Percentiles rank a stretch among this genome's conserved stretches.
Conservation (phyloP, 768 basidiomycete genomes). For the Russula foetens region DNA sequence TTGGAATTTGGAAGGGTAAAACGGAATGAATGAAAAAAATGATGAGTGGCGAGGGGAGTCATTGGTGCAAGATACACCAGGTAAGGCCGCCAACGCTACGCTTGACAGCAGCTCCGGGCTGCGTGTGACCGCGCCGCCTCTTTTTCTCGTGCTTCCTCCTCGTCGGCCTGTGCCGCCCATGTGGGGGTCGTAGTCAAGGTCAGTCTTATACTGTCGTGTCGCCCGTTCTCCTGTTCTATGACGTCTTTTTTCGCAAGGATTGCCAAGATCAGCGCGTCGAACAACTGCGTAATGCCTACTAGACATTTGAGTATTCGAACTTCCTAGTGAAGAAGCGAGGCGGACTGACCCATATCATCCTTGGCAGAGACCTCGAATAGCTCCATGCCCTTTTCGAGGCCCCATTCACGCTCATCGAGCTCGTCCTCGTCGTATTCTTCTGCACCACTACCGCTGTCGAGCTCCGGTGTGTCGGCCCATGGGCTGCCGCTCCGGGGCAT, state of each 20-base stretch:
- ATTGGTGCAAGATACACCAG: background rate
- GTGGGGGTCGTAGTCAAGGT: constrained; percentile 52
- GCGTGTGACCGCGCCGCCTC: constrained; percentile 36
- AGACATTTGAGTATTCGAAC: background rate
- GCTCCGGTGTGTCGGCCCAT: constrained; percentile 22
- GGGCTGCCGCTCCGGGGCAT: constrained; percentile 26
- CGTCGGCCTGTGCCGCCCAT: constrained; percentile 76
- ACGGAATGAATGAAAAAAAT: background rate
- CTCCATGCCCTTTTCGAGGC: constrained; percentile 75
- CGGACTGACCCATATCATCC: constrained; percentile 63
- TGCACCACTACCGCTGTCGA: constrained; percentile 34
- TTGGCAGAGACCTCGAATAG: constrained; percentile 90
- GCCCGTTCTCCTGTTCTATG: constrained; percentile 78
- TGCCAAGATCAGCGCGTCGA: constrained; percentile 68
- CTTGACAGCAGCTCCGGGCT: constrained; percentile 64
- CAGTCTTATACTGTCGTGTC: constrained; percentile 78
- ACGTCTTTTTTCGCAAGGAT: constrained; percentile 72
- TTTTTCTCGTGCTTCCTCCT: constrained; percentile 61
- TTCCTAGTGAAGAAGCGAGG: background rate
- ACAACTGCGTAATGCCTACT: constrained; percentile 72
- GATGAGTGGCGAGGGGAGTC: background rate
- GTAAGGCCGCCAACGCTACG: constrained; percentile 23
- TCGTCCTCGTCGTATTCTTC: constrained; percentile 44
- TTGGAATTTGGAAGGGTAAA: no score
- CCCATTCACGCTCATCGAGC: constrained; percentile 58